Conservation (phyloP, 2,329 filamentous ascomycete genomes). For the Drechslerella dactyloides region DNA sequence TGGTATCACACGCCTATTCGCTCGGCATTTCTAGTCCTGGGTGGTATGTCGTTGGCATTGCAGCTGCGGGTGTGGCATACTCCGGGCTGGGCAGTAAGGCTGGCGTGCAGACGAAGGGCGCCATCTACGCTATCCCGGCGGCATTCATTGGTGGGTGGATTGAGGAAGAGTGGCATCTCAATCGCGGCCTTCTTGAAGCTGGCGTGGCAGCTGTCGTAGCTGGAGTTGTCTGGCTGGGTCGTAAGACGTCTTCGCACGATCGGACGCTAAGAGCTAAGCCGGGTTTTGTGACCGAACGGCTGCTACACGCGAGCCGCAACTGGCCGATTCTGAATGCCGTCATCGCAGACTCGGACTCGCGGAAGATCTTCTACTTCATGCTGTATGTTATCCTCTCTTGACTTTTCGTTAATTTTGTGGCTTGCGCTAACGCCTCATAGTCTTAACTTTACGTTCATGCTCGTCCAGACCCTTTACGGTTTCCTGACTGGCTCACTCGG, state of each 20-base stretch:
- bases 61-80: conserved; percentile 29
- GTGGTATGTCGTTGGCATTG: conserved; percentile 43
- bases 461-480: conserved; percentile 91
- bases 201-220: conserved; percentile 20
- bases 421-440: conserved; percentile 60
- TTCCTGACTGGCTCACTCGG: conserved; percentile 91
- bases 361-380: conserved; percentile 97
- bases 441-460: conserved; percentile 93
- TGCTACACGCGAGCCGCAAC: conserved; percentile 72
- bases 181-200: conserved; percentile 29
- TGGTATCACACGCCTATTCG: conserved; percentile 21
- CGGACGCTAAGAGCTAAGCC: conserved; percentile 10
- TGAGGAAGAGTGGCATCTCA: conserved; percentile 34
- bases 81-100: conserved; percentile 11
- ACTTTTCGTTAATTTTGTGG: background rate
- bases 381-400: conserved; percentile 64
- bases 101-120: conserved; percentile 16
- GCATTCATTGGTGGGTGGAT: conserved; percentile 35
- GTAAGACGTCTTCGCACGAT: conserved; percentile 1
- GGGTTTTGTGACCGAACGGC: conserved; percentile 68
- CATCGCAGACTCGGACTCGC: conserved; percentile 86
- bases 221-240: conserved; percentile 21
- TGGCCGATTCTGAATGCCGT: conserved; percentile 85
- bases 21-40: conserved; percentile 40
- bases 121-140: conserved; percentile 24